These are phyloP conservation scores for Ophiostoma sp. DNA, from an alignment of 2,329 filamentous ascomycete genomes.

Conservation along the genomic window DNA sequence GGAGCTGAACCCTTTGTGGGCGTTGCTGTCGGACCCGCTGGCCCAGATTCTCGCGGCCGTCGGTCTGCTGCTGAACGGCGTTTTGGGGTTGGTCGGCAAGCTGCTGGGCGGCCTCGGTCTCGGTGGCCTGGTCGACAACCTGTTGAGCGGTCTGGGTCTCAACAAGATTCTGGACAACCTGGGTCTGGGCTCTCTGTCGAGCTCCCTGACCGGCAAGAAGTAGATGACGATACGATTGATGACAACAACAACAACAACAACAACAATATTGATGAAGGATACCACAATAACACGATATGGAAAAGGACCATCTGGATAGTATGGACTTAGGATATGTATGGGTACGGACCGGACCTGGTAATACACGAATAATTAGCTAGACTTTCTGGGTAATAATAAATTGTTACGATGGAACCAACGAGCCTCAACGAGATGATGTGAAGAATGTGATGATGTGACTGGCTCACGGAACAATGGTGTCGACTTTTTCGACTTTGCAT, in stretches of 20 bases:
- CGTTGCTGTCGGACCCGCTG: slow-evolving; percentile 75
- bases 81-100: slow-evolving; percentile 75
- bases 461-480: background rate
- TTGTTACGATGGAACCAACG: background rate
- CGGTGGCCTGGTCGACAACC: slow-evolving; percentile 74
- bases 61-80: slow-evolving; percentile 77
- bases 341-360: background rate
- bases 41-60: slow-evolving; percentile 93
- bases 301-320: background rate
- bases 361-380: background rate
- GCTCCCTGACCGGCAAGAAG: slow-evolving; percentile 48
- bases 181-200: slow-evolving; percentile 57
- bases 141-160: slow-evolving; percentile 75
- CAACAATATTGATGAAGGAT: background rate
- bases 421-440: too few species aligned
- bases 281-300: background rate
- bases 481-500: background rate
- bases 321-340: background rate
- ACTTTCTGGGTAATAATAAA: background rate
- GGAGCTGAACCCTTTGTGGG: slow-evolving; percentile 89
- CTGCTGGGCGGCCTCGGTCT: slow-evolving; percentile 67
- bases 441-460: too few species aligned
- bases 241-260: background rate
- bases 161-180: slow-evolving; percentile 73
- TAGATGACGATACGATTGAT: slow-evolving; percentile 35